phyloP scores from a whole-genome alignment of 2,329 filamentous ascomycete genomes.

The Thielaviopsis euricoi region DNA sequence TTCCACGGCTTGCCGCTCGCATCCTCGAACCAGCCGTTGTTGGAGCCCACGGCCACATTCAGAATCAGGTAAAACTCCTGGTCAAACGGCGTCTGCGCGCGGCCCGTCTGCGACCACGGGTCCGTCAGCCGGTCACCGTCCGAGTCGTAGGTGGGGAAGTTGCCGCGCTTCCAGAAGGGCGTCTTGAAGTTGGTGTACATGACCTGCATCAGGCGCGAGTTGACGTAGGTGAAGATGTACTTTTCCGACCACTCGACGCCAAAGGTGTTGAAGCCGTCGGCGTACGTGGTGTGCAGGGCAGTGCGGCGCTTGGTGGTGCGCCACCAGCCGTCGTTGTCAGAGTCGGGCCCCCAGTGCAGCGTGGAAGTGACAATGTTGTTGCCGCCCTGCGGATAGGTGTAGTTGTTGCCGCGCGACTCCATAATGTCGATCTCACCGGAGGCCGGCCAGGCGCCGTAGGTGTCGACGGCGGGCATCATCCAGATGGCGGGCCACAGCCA shows the following conservation, averaged over 20 bases:
- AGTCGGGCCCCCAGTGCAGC: constrained; percentile 66
- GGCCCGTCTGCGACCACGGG: constrained; percentile 45
- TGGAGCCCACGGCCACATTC: constrained; percentile 59
- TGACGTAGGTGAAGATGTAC: constrained; percentile 76
- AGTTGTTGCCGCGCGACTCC: constrained; percentile 70
- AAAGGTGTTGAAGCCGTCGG: constrained; percentile 54
- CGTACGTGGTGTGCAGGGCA: constrained; percentile 60
- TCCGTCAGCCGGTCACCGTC: constrained; percentile 51
- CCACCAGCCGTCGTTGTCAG: constrained; percentile 64
- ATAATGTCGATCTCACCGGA: constrained; percentile 76
- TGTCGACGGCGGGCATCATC: constrained; percentile 62
- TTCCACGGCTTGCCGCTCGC: constrained; percentile 63
- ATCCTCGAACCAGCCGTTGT: constrained; percentile 74
- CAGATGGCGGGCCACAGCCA: constrained; percentile 90
- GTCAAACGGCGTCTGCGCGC: constrained; percentile 55
- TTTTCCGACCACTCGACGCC: constrained; percentile 79
- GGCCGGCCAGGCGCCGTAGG: constrained; percentile 60
- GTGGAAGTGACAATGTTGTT: constrained; percentile 68
- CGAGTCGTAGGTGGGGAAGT: constrained; percentile 44
- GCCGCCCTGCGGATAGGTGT: constrained; percentile 57
- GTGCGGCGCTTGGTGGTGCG: constrained; percentile 62
- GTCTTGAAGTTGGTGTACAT: constrained; percentile 60
- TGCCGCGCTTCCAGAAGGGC: constrained; percentile 51
- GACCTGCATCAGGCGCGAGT: constrained; percentile 64
- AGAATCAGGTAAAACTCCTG: constrained; percentile 60